Base-by-base conservation (phyloP, 169 alveolate species). In the Sarcocystis neurona region DNA sequence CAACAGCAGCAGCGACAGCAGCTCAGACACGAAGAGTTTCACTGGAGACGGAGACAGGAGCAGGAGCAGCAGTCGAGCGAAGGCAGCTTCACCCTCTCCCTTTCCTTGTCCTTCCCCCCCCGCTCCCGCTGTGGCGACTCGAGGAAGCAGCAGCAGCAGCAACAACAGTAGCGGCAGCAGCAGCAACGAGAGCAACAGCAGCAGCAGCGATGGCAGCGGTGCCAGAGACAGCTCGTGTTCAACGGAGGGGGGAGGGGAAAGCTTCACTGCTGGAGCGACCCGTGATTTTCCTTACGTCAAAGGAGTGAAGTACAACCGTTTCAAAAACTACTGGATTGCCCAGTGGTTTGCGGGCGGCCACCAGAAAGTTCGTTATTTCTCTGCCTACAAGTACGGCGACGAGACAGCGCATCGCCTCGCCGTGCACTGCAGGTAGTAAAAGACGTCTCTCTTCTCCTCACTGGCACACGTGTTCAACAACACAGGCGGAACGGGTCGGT, bases 241-340 rank as follows among this genome's bases (percentile, higher is more conserved):
- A 53, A 53, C 30, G 66, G 66, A 53, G 66, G 66, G 66, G 66
- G 66, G 12, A 12, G 66, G 23, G 30, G 66, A 53, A n/a, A 5
- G 39, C 56, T 23, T 39, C 48, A 72, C 82, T n/a, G 41, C 41
- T 48, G 82, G 82, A 1, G 82, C 82, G 53, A 72, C 82, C 58
- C 34, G 34, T 48, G 82, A 47, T 15, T 72, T 72, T 39, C 82
- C 82, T 27, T 37, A 72, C 41, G 82, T 72, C 48, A 72, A 72
- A 72, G 88, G 88, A 5, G 88, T 82, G 4, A 66, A 44, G 3
- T 82, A 50, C 63, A 66, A 63, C 56, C 3, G 58, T 18, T 34
- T 50, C 46, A 82, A 66, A 46, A 82, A 82, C 37, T 82, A 66
- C 79, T 82, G 88, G 88, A 66, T 50, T 23, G 88, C 88, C 37